Conservation (phyloP, 2,329 filamentous ascomycete species). For the Akanthomyces muscarius region DNA sequence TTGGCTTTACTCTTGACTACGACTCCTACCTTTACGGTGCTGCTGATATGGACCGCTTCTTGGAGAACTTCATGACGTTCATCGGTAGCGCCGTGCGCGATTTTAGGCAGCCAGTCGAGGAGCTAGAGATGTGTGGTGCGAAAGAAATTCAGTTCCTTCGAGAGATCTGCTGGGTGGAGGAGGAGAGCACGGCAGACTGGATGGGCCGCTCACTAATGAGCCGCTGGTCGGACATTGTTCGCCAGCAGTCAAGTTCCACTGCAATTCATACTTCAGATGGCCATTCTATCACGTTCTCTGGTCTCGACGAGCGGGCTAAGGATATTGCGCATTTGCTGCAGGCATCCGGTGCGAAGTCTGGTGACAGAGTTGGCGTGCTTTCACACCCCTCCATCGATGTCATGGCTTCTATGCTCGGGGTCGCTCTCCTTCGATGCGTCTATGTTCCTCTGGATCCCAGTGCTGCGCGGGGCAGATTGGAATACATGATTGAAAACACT, state of each 20-base stretch:
- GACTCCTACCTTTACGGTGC: slow-evolving; percentile 1
- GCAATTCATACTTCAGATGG: not conserved
- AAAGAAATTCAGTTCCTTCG: slow-evolving; percentile 3
- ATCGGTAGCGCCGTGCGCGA: slow-evolving; percentile 4
- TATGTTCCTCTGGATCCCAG: slow-evolving; percentile 7
- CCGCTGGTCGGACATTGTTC: slow-evolving; percentile 1
- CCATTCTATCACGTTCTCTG: not conserved
- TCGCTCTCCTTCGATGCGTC: slow-evolving; percentile 1
- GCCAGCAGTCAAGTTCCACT: not conserved
- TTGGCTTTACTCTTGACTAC: slow-evolving; percentile 6
- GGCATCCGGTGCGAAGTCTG: not conserved
- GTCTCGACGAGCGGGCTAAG: not conserved
- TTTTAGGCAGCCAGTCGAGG: slow-evolving; percentile 3
- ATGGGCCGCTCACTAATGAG: not conserved
- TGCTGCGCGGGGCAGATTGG: not conserved
- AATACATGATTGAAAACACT: slow-evolving; percentile 7
- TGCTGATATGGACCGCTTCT: slow-evolving; percentile 1
- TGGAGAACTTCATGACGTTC: slow-evolving; percentile 9
- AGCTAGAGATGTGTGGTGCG: slow-evolving; percentile 4
- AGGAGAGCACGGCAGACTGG: not conserved
- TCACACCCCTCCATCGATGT: slow-evolving; percentile 8
- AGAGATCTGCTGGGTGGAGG: slow-evolving; percentile 5
- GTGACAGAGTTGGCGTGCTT: not conserved
- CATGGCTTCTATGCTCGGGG: slow-evolving; percentile 1
- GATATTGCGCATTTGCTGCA: not conserved